Conservation (phyloP, 2,329 filamentous ascomycete species). For the Aspergillus calidoustus region DNA sequence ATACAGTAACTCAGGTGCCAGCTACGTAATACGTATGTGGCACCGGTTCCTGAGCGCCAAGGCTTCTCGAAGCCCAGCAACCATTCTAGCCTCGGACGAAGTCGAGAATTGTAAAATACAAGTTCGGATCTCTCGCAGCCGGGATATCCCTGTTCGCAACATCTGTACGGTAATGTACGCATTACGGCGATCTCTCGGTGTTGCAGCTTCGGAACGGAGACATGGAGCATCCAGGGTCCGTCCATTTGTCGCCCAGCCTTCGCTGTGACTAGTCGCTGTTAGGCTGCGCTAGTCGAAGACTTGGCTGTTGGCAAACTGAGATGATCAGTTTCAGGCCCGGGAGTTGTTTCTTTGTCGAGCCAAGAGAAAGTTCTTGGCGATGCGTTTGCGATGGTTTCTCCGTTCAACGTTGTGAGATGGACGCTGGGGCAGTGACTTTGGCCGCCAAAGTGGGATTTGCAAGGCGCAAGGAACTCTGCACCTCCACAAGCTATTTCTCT, state of each 20-base stretch:
- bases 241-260: neutral
- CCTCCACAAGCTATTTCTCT: neutral
- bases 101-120: neutral
- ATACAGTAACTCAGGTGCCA: neutral
- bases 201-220: slow-evolving; percentile 7
- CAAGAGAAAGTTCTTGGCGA: neutral
- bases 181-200: neutral
- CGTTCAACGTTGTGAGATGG: too few relatives aligned
- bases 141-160: neutral
- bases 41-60: slow-evolving; percentile 16
- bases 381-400: neutral
- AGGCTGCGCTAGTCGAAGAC: neutral
- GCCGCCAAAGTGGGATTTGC: neutral
- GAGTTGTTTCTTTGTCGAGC: neutral
- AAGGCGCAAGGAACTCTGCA: neutral
- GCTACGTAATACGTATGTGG: neutral
- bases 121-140: neutral
- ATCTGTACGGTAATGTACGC: neutral
- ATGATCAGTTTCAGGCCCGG: neutral
- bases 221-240: neutral
- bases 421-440: neutral
- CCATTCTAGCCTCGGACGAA: slow-evolving; percentile 15
- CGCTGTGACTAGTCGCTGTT: neutral
- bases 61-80: slow-evolving; percentile 22
- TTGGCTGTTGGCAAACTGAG: neutral